phyloP scores from a whole-genome alignment of 2,329 filamentous ascomycete genomes.

The Tothia fuscella region DNA sequence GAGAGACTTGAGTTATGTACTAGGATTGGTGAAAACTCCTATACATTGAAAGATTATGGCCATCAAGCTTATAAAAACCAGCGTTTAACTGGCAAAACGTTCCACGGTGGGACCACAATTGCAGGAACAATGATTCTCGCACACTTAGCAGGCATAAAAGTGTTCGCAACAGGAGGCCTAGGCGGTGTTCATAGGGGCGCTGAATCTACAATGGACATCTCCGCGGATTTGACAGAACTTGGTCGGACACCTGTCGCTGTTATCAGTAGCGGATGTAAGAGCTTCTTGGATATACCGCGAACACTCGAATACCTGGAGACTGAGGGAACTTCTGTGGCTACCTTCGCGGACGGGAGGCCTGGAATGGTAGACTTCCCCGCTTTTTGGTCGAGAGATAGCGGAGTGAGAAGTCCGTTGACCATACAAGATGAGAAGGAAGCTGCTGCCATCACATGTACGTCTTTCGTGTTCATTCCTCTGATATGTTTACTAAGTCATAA shows the following conservation, averaged over 20 bases:
- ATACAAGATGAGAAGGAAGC: constrained; percentile 69
- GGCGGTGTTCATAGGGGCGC: constrained; percentile 89
- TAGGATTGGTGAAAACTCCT: no score
- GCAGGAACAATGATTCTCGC: constrained; percentile 88
- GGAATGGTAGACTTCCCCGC: constrained; percentile 75
- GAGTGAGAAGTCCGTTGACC: constrained; percentile 63
- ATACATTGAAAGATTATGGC: constrained; percentile 30
- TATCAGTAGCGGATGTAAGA: constrained; percentile 84
- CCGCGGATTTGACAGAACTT: constrained; percentile 87
- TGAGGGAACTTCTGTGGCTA: constrained; percentile 68
- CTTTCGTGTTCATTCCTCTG: not conserved
- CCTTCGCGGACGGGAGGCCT: constrained; percentile 71
- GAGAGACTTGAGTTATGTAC: constrained; percentile 75
- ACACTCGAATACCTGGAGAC: constrained; percentile 74
- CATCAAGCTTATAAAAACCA: no score
- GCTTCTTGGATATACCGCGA: constrained; percentile 81
- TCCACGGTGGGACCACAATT: constrained; percentile 87
- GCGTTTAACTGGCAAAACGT: constrained; percentile 52
- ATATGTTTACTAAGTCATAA: not conserved
- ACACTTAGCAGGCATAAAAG: constrained; percentile 70
- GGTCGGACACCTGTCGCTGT: constrained; percentile 82
- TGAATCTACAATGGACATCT: constrained; percentile 81
- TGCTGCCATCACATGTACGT: constrained; percentile 68
- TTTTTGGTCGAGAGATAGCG: constrained; percentile 86
- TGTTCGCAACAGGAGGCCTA: constrained; percentile 90